Base-by-base conservation (phyloP, 1,139 yeast species). In the Candida sojae region DNA sequence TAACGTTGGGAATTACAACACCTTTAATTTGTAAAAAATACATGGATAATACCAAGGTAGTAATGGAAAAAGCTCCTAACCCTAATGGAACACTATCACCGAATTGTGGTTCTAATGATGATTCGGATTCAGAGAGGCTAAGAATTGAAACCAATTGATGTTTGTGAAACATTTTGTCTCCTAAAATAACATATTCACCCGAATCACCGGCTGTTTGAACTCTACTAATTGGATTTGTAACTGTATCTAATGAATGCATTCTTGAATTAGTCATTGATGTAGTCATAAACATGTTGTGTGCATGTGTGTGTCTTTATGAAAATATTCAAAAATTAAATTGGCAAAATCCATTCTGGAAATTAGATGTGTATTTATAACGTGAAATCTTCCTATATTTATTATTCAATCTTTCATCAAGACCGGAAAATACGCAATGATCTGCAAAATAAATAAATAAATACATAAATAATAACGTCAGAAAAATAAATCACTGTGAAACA, bases 81-180 rank as follows among this genome's bases (percentile, higher is more conserved):
- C 87, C 88, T 52, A 82, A 67, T 7, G 88, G 86, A 35, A 82
- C 81, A 0, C 88, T 86, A 57, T 83, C 82, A 35, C 79, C 86
- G 48, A 74, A 63, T 45, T 67, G 53, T 45, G 65, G 59, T 21
- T 50, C 21, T 3, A 17, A 17, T 17, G 21, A 17, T 17, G 21
- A 17, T 32, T 25, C 26, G 8, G 25, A 26, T 6, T 33, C 25
- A 41, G 26, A n/a, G 7, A 71, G 68, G 0, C 67, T 47, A 21
- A 60, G 55, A 17, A 67, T 73, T 3, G 68, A 67, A 29, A 29
- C 37, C 5, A 45, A 29, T 7, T 46, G 79, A 45, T 64, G 63
- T 43, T 63, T 61, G 45, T 63, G 61, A 57, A 64, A 73, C 44
- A 63, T 67, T 39, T 62, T 63, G 46, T 64, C 60, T 3, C 75